phyloP scores from a whole-genome alignment of 495 filamentous ascomycete genomes.

The Clohesyomyces aquaticus region DNA sequence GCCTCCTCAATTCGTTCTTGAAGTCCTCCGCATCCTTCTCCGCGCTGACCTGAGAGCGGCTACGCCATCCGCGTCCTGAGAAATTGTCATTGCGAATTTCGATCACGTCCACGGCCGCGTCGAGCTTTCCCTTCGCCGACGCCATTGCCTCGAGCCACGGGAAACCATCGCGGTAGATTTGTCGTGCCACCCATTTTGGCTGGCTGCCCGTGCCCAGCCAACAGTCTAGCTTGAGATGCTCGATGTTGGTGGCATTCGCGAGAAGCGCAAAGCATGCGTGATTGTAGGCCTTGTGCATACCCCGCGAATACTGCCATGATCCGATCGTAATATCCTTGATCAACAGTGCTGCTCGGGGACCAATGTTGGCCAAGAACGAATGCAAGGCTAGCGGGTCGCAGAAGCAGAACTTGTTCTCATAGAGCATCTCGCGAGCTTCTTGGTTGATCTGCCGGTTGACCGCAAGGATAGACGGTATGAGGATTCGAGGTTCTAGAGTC shows the following conservation, averaged over 20 bases:
- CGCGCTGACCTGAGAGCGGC: not conserved
- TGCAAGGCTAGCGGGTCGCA: conserved; percentile 42
- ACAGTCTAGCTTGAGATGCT: conserved; percentile 34
- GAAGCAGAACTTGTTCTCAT: conserved; percentile 39
- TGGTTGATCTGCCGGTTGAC: conserved; percentile 41
- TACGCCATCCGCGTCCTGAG: not conserved
- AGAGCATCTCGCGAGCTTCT: conserved; percentile 42
- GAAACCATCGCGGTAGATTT: conserved; percentile 41
- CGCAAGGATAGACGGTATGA: conserved; percentile 40
- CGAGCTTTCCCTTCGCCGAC: conserved; percentile 28
- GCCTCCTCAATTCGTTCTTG: conserved; percentile 16
- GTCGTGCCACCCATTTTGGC: conserved; percentile 32
- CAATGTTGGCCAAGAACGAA: conserved; percentile 40
- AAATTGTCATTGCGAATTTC: conserved; percentile 25
- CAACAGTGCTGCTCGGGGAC: conserved; percentile 26
- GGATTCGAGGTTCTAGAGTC: not conserved
- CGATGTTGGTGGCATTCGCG: conserved; percentile 37
- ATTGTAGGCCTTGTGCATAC: conserved; percentile 39
- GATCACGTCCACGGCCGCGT: conserved; percentile 40
- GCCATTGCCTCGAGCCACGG: conserved; percentile 43
- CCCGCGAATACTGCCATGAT: conserved; percentile 22
- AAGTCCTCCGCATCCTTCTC: conserved; percentile 20
- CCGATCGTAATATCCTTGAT: conserved; percentile 37
- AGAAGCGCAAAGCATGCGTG: conserved; percentile 38
- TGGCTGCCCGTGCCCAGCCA: conserved; percentile 10